Conservation (phyloP, 192 early-diverging fungal species). For the Rhizoclosmatium globosum region DNA sequence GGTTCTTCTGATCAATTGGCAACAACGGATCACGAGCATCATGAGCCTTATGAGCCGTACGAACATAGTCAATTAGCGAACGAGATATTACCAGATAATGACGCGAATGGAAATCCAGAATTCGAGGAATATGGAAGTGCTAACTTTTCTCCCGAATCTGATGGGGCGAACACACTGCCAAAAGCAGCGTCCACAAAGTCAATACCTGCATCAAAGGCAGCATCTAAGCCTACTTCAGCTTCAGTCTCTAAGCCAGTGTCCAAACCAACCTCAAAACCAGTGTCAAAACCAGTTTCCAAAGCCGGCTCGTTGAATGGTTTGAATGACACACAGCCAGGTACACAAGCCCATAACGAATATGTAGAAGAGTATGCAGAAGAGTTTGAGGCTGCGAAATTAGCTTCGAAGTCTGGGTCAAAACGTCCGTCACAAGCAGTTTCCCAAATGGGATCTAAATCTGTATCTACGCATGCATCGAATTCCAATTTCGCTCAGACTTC, state of each 20-base stretch:
- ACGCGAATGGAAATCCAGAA: not conserved
- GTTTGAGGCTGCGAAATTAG: not conserved
- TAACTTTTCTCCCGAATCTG: no score
- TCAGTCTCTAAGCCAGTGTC: not conserved
- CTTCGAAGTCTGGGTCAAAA: not conserved
- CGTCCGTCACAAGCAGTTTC: not conserved
- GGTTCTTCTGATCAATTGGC: not conserved
- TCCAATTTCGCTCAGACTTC: not conserved
- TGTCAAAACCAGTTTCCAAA: conserved; percentile 10
- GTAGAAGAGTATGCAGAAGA: no score
- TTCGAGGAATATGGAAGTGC: not conserved
- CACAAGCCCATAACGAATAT: no score
- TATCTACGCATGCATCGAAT: not conserved
- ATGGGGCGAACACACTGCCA: no score
- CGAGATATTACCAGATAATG: not conserved
- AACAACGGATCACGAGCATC: no score
- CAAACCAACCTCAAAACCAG: not conserved
- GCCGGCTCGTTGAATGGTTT: not conserved
- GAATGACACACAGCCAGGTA: not conserved
- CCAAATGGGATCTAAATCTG: not conserved
- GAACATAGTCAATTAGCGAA: not conserved
- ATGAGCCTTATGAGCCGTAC: no score
- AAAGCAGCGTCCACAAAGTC: no score
- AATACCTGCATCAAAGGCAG: not conserved
- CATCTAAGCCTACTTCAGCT: not conserved